Conservation (phyloP, 352 stramenopile species). For the Sclerospora graminicola region DNA sequence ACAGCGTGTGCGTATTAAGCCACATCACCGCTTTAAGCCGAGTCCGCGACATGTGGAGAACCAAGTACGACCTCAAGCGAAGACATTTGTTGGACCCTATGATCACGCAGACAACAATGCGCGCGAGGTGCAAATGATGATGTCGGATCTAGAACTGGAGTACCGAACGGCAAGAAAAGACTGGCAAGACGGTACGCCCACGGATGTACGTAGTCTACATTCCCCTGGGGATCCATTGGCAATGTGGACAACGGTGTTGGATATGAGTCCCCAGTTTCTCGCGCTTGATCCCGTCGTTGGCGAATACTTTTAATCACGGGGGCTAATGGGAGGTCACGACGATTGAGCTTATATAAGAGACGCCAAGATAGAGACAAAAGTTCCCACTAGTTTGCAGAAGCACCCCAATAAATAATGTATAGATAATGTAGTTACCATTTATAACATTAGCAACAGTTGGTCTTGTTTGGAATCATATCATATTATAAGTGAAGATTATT, state of each 20-base stretch:
- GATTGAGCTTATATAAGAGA: no score
- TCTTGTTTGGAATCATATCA: no score
- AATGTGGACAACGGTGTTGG: constrained; percentile 13
- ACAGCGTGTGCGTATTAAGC: constrained; percentile 8
- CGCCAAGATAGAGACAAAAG: no score
- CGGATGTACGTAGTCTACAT: background rate
- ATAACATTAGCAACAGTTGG: no score
- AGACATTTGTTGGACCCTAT: background rate
- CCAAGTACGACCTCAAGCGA: constrained; percentile 6
- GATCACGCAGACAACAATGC: background rate
- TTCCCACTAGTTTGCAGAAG: no score
- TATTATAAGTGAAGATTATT: no score
- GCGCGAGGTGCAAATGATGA: constrained; percentile 10
- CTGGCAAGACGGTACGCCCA: background rate
- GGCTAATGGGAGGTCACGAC: no score
- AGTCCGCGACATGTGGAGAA: constrained; percentile 6
- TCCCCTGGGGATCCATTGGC: constrained; percentile 5
- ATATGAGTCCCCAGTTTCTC: constrained; percentile 15
- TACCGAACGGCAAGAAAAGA: constrained; percentile 8
- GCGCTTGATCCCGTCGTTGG: constrained; percentile 6
- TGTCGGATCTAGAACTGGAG: constrained; percentile 15
- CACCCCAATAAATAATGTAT: no score
- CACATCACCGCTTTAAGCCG: constrained; percentile 12
- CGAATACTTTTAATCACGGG: constrained; percentile 2
- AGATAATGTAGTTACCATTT: no score